A percentile compares a stretch with the other conserved stretches of the same genome.
phyloP scores from a whole-genome alignment of 2,329 filamentous ascomycete species.

The Verticillium klebahnii region DNA sequence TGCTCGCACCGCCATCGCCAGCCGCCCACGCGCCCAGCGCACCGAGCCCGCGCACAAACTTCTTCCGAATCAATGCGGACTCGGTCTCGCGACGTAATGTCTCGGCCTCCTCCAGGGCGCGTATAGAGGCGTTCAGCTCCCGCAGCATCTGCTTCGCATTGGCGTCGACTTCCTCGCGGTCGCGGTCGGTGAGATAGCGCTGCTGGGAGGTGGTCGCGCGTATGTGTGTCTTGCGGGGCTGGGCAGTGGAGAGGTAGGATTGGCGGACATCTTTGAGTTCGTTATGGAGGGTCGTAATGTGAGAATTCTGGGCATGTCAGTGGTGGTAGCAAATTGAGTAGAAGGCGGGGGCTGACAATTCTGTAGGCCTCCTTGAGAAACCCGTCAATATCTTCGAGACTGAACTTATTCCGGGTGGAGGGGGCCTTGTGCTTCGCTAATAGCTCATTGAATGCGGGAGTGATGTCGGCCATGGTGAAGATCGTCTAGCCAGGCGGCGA shows the following conservation, averaged over 20 bases:
- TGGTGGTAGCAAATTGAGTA: neutral
- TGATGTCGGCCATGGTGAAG: constrained; percentile 55
- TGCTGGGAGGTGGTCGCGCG: constrained; percentile 35
- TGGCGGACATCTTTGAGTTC: constrained; percentile 82
- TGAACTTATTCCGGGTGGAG: constrained; percentile 33
- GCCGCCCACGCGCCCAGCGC: constrained; percentile 61
- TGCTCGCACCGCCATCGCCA: constrained; percentile 52
- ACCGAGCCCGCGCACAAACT: constrained; percentile 61
- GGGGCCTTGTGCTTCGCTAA: constrained; percentile 55
- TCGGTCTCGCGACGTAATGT: constrained; percentile 75
- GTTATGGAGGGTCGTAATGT: constrained; percentile 73
- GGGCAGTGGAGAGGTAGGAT: constrained; percentile 81
- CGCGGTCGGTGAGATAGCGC: constrained; percentile 67
- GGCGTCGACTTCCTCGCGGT: constrained; percentile 83
- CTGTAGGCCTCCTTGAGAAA: constrained; percentile 93
- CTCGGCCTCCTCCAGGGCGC: constrained; percentile 75
- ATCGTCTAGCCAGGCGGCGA: neutral
- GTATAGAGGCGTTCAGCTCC: constrained; percentile 78
- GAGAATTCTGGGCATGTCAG: constrained; percentile 60
- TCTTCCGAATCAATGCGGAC: constrained; percentile 64
- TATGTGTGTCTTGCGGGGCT: constrained; percentile 53
- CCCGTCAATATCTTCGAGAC: constrained; percentile 61
- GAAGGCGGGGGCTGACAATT: constrained; percentile 57
- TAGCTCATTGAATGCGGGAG: constrained; percentile 63
- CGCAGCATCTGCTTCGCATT: constrained; percentile 82